Evolutionary conservation across 1,139 yeast genomes (phyloP).

Genomic region (Spathaspora sp.): DNA sequence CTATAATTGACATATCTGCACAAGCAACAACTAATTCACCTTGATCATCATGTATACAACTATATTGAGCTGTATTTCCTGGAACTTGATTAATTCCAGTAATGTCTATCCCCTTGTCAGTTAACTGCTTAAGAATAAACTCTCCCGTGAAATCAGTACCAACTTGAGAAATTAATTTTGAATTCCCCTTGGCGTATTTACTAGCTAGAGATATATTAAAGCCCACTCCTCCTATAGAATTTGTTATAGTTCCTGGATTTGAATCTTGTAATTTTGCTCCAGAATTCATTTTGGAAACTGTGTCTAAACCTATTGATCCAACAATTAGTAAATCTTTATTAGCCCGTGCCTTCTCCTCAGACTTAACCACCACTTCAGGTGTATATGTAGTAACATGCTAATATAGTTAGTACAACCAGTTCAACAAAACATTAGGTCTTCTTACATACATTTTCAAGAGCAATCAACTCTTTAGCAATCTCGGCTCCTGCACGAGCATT

Average conservation of each 20-base stretch:
- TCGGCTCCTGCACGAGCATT: conserved; percentile 70
- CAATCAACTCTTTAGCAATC: conserved; percentile 57
- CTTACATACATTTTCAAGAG: conserved; percentile 31
- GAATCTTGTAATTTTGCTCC: conserved; percentile 55
- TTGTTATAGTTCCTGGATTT: conserved; percentile 61
- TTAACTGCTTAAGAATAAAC: conserved; percentile 32
- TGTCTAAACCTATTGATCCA: conserved; percentile 79
- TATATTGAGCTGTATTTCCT: conserved; percentile 63
- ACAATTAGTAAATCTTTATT: conserved; percentile 43
- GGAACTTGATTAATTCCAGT: conserved; percentile 36
- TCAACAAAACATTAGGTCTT: not conserved
- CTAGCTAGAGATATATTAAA: conserved; percentile 68
- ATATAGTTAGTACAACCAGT: not conserved
- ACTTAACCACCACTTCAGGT: not conserved
- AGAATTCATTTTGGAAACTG: conserved; percentile 47
- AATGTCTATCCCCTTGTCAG: conserved; percentile 29
- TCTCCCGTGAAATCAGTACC: conserved; percentile 59
- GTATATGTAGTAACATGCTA: not conserved
- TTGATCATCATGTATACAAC: conserved; percentile 57
- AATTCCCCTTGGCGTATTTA: conserved; percentile 24
- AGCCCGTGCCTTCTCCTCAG: not conserved
- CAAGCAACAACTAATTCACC: conserved; percentile 77
- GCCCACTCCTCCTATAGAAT: conserved; percentile 83
- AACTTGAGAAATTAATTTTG: conserved; percentile 57
- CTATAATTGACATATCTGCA: conserved; percentile 79